Evolutionary conservation across 1,139 yeast species (phyloP), one percentile per base, ranked within the genome.

Genomic region (Zygoascus hellenicus): DNA sequence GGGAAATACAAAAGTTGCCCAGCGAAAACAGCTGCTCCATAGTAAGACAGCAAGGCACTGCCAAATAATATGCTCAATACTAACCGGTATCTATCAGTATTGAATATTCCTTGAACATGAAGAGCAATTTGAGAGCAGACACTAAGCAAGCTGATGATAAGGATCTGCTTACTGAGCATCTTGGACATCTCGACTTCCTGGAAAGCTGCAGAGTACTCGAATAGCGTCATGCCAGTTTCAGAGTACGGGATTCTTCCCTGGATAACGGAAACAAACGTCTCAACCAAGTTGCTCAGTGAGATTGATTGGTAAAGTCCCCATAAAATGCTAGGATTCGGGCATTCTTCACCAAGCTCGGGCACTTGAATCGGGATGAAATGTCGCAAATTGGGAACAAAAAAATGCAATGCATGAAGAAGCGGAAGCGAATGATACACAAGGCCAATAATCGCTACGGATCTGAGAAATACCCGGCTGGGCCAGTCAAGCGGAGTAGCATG

Each of bases 191-290:
- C 80, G 29, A 76, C 79, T 57, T 83, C 90, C 59, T 83, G 89
- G 58, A 82, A 83, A 10, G 87, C 85, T 28, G 83, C 64, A 1
- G 89, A 81, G 58, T 80, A 83, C 58, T 84, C 94, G 62, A 84
- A 83, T 30, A 83, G 65, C 0, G 92, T 81, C 54, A 83, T 69
- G 0, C 89, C 89, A 9, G 83, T 75, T 54, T 83, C 92, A 9
- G 78, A 75, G 48, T 74, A 72, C 1, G 88, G 85, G 41, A 73
- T 71, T 31, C 66, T 65, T 6, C 86, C 87, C 48, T 75, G 74
- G 2, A 81, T 71, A 15, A 78, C 79, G 6, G 85, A 73, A 1
- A 80, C 70, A 54, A 84, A 81, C 0, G 88, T 81, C 61, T 85
- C 92, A n/a, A 81, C 67, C 51, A 81, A 79, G 57, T 81, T 79